Base-by-base conservation (phyloP, 2,329 filamentous ascomycete genomes). In the Colletotrichum cereale region DNA sequence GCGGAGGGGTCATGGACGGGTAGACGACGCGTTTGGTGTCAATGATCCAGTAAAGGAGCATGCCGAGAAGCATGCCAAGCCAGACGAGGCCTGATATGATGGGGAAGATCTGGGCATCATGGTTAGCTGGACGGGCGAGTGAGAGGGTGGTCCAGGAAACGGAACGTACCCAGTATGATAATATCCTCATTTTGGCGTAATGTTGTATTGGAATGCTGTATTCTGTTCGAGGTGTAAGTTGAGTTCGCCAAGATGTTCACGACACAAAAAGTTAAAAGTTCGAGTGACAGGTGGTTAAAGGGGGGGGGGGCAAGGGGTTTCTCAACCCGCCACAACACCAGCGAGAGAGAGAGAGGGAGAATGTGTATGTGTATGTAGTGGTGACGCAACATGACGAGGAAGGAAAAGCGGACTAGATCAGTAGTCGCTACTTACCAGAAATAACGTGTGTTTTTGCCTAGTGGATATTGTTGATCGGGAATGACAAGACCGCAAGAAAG, bases 21-120 rank as follows among this genome's bases (percentile, higher is more conserved):
- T 92, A 93, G 73, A 84, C 83, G 1, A 82, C 84, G n/a, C 82
- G 81, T 67, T 92, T 80, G 5, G 81, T 81, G 75, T 88, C 82
- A 48, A 89, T 79, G 72, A 87, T 81, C 93, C 93, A 96, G 81
- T 89, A 86, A n/a, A 92, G 85, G 69, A 95, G 84, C 82, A 95
- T 87, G 66, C 87, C 89, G 34, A 94, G 85, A 21, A 95, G 86
- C 79, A 90, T 94, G 73, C 86, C 86, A 16, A 92, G 84, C 91
- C 91, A 92, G 74, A 89, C 84, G 68, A 88, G 76, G 74, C 90
- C 88, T 58, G 92, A 90, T 75, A 95, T 85, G 72, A 94, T 83
- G 74, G 93, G 93, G 42, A 95, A 86, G 69, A 92, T 82, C 92
- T 87, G 52, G 56, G 12, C 14, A 53, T 38, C 42, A 55, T 64